A percentile compares a stretch with the other conserved stretches of the same genome.
Evolutionary conservation across 139 green algal genomes (phyloP).

Genomic region (Picochlorum sp.): DNA sequence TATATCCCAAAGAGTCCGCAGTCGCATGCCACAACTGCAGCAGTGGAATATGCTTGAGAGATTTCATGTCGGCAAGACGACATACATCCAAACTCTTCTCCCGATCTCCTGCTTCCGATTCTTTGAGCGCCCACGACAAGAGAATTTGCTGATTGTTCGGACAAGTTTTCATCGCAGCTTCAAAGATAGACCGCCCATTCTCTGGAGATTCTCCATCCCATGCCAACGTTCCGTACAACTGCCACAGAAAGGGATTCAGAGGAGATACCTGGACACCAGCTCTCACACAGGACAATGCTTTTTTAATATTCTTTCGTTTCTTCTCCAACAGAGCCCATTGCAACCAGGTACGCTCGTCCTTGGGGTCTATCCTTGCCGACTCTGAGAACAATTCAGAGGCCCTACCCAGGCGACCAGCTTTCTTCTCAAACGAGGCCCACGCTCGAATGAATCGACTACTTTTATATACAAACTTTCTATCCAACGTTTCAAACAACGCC

Average conservation of each 20-base stretch:
- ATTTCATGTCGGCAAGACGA: not conserved
- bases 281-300: conserved; percentile 43
- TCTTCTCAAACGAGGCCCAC: conserved; percentile 63
- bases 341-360: conserved; percentile 59
- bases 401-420: conserved; percentile 31
- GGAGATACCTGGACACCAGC: conserved; percentile 35
- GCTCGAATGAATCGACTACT: conserved; percentile 40
- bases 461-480: not conserved
- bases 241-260: conserved; percentile 55
- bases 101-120: conserved; percentile 29
- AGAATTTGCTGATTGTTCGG: conserved; percentile 48
- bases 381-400: conserved; percentile 22
- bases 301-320: conserved; percentile 25
- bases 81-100: conserved; percentile 29
- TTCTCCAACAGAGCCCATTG: conserved; percentile 62
- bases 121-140: conserved; percentile 69
- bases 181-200: conserved; percentile 35
- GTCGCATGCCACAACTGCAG: conserved; percentile 2
- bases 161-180: conserved; percentile 32
- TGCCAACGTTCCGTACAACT: conserved; percentile 35
- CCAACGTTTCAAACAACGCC: conserved; percentile 12
- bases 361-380: conserved; percentile 11
- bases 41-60: not conserved
- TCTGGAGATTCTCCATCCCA: conserved; percentile 10
- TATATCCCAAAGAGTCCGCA: not conserved